Evolutionary conservation across 495 filamentous ascomycete genomes (phyloP), one percentile per base, ranked within the genome.

Genomic region (Acidomyces sp.): DNA sequence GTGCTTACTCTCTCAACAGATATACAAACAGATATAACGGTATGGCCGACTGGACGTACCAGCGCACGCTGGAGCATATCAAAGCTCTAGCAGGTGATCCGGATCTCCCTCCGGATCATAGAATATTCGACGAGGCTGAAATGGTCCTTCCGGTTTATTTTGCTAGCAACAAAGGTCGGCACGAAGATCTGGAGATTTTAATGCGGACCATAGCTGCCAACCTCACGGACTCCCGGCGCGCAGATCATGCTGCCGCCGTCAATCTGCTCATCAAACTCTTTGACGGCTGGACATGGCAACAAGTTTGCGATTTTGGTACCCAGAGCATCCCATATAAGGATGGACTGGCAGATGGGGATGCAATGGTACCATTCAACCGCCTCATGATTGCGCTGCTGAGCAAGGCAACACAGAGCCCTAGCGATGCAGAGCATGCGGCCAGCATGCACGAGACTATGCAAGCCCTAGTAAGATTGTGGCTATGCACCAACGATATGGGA

Each of bases 301-400:
- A 72, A 18, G 52, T 71, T 22, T 52, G 72, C 23, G 61, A 61
- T n/a, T 55, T 75, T 12, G 67, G 72, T 6, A 62, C 72, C 11
- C 60, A 68, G 36, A 68, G 50, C 15, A 34, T 62, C 6, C 53
- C 54, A 25, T 61, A 59, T 36, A 44, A 48, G 31, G 52, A 68
- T 3, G 62, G 69, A 24, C 51, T 81, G 5, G 59, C 70, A 27
- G 61, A 65, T 32, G 69, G 68, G 1, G 52, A 78, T 7, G 64
- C 69, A 11, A 52, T 52, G 48, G 34, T 39, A 12, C 70, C 78
- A 0, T 73, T 81, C 51, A 85, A 88, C 51, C 51, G 78, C 9
- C 68, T 88, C 15, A 78, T 72, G 39, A 67, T 93, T 20, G 65
- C 70, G 2, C 57, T 93, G 38, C 59, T 94, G 33, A 67, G 70